phyloP scores from a whole-genome alignment of 257 asterid genomes.

The Nicotiana benthamiana region DNA sequence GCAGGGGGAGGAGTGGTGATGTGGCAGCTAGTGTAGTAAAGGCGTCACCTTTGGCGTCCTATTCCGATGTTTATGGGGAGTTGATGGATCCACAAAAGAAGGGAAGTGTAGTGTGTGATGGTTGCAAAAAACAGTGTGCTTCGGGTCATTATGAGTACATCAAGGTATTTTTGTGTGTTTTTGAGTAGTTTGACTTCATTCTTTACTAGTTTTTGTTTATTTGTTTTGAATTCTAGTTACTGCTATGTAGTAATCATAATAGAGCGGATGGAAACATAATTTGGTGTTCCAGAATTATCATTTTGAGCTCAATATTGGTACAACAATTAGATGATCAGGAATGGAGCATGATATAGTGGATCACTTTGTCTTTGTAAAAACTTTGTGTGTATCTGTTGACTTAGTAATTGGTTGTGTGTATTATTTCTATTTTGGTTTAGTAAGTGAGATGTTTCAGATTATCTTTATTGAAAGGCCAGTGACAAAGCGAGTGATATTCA shows the following conservation, averaged over 20 bases:
- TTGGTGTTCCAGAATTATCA: background rate
- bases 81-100: slow-evolving; percentile 42
- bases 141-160: slow-evolving; percentile 33
- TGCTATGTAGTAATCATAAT: background rate
- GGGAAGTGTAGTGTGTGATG: slow-evolving; percentile 40
- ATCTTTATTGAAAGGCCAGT: background rate
- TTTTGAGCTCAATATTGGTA: background rate
- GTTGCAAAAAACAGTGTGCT: slow-evolving; percentile 62
- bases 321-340: background rate
- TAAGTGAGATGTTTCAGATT: background rate
- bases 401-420: background rate
- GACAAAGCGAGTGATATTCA: background rate
- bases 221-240: background rate
- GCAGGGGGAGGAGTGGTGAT: slow-evolving; percentile 34
- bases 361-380: background rate
- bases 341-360: background rate
- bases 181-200: background rate
- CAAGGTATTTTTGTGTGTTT: slow-evolving; percentile 38
- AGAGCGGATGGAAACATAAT: background rate
- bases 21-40: slow-evolving; percentile 47
- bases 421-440: background rate
- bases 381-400: background rate
- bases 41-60: slow-evolving; percentile 73
- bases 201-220: background rate
- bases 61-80: slow-evolving; percentile 67